Base-by-base conservation (phyloP, 2,329 filamentous ascomycete species). In the Endocalyx cinctus region DNA sequence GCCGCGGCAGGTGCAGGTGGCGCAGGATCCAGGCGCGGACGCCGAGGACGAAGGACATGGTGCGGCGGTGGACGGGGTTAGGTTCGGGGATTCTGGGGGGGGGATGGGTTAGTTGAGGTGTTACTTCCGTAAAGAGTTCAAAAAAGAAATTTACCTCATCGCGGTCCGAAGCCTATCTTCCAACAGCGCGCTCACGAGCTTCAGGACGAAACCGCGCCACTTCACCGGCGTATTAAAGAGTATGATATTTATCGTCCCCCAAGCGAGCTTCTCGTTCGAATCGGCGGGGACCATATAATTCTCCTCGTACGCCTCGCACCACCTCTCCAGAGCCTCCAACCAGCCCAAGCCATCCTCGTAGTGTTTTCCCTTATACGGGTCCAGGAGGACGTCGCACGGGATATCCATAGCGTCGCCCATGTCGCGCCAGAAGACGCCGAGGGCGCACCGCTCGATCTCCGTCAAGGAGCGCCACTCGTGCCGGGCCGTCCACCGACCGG, bases 401-500 rank as follows among this genome's bases (percentile, higher is more conserved):
- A 81, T 74, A 2, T 58, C 64, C 63, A 80, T 70, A 2, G 64
- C 67, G 41, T 77, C 69, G 3, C 76, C 77, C 1, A 77, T 43
- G 17, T 64, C 65, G 47, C 71, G 74, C 74, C 74, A 79, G 41
- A 74, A 76, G 0, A 70, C 70, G 2, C 72, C 74, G 16, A 74
- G 50, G 0, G 73, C 76, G 33, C 70, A 75, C 10, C 59, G 59
- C 51, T 82, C 78, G 30, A 80, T 47, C 1, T 70, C 63, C 2
- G 62, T 75, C 7, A 78, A 48, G 8, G 54, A 17, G 4, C 78
- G 64, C 77, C 78, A 82, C 48, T 82, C 78, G 41, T 70, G 73
- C 5, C 47, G 50, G 5, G 63, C 45, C 13, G 76, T 66, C 64
- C 75, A 81, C 7, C 66, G 57, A 6, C 66, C 51, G 0, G 76